Base-by-base conservation (phyloP, 2,329 filamentous ascomycete species). In the Aspergillus aculeatinus region DNA sequence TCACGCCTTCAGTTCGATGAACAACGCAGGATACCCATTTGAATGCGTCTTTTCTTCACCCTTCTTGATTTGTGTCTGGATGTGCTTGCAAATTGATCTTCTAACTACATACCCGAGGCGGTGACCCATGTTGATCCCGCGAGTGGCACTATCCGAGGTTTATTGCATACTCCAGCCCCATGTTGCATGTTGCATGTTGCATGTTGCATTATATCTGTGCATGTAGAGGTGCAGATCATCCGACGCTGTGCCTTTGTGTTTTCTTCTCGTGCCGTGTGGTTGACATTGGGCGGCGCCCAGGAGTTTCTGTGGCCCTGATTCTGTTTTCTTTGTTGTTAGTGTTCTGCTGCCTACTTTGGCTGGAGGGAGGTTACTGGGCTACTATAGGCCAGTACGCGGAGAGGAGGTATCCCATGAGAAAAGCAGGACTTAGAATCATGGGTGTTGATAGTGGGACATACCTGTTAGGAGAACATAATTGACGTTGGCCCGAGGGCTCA, bases 341-440 rank as follows among this genome's bases (percentile, higher is more conserved):
- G 6, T 44, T 39, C 31, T 27, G 55, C n/a, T 50, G 53, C 59
- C n/a, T 48, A 19, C 42, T 33, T 55, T 48, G 44, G 25, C 53
- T 48, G 44, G 25, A 53, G 49, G 42, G 42, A 19, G 51, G 55
- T 51, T 35, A 55, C 58, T 51, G 33, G 49, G 60, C 51, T 35
- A 57, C 42, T 50, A 55, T 51, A 55, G 53, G 57, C 56, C 42
- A 33, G 52, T 55, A 60, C 48, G 56, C 33, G 48, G 29, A 27
- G 29, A 42, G 60, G 29, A 61, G 66, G 58, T 60, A 61, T 63
- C 60, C 62, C 62, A 63, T 63, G 58, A 59, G 39, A 63, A 60
- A 54, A 64, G 62, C 63, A 29, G 61, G 65, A 63, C 65, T 65
- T 65, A 49, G 52, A 35, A 64, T 60, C 61, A 65, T 60, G 56